phyloP scores from a whole-genome alignment of 2,329 filamentous ascomycete species.

The Pyrenophora seminiperda region DNA sequence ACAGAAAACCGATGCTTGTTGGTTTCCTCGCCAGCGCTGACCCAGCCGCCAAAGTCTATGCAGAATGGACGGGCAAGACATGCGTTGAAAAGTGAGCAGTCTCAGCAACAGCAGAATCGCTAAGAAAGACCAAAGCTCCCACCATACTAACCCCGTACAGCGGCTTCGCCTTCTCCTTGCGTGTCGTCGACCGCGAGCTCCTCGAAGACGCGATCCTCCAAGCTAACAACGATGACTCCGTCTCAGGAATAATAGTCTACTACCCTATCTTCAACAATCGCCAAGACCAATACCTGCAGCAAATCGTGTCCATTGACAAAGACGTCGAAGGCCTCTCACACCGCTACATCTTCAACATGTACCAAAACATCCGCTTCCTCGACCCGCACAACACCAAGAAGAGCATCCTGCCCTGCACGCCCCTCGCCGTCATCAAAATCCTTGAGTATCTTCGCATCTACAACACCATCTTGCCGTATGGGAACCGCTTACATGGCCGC shows the following conservation, averaged over 20 bases:
- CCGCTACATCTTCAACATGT: constrained; percentile 98
- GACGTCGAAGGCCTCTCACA: constrained; percentile 96
- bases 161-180: constrained; percentile 88
- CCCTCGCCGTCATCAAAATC: constrained; percentile 94
- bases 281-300: constrained; percentile 94
- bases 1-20: constrained; percentile 77
- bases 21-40: constrained; percentile 93
- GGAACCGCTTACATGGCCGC: constrained; percentile 89
- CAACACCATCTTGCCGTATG: constrained; percentile 90
- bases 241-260: constrained; percentile 96
- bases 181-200: constrained; percentile 80
- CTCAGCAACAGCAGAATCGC: not conserved
- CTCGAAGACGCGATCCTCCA: constrained; percentile 87
- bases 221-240: constrained; percentile 76
- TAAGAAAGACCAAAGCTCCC: not conserved
- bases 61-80: constrained; percentile 96
- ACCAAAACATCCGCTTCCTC: constrained; percentile 94
- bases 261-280: constrained; percentile 93
- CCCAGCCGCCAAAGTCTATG: constrained; percentile 89
- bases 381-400: constrained; percentile 82
- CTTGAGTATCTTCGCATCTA: constrained; percentile 95
- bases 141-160: constrained; percentile 51
- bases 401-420: constrained; percentile 93
- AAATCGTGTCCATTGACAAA: constrained; percentile 86
- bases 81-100: constrained; percentile 86